Evolutionary conservation across 306 rosid species (phyloP), one percentile per base, ranked within the genome.

Genomic region (Trifolium repens): DNA sequence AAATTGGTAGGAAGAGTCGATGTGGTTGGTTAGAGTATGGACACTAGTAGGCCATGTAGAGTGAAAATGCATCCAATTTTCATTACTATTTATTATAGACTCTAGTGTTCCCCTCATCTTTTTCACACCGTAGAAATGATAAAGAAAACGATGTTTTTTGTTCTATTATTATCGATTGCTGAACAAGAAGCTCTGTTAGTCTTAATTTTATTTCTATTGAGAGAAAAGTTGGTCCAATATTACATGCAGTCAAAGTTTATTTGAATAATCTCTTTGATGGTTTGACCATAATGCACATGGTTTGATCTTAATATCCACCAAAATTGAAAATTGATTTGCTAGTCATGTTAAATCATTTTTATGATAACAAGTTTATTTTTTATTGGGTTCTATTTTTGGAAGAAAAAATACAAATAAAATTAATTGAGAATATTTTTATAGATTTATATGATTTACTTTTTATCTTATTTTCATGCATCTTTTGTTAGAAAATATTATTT

Each of bases 21-120:
- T 34, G 22, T 63, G 15, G 14, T 34, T 40, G 7, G 77, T 27
- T 34, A 34, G 15, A 62, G 39, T 47, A 19, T 74, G 52, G 63
- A 66, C 71, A 65, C 40, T 22, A 50, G 30, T 67, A 62, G 71
- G 78, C 50, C 62, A 62, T 46, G 30, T 47, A 74, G 64, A 64
- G 72, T 47, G 34, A 50, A 8, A 14, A 52, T 64, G 35, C 42
- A 35, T 75, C 64, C 55, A 49, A 19, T 32, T 59, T 73, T 8
- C 11, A n/a, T 11, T 5, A 30, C 46, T 54, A 22, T 62, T 47
- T 32, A 50, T 52, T 49, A 13, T 5, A 34, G 50, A 53, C 44
- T 49, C 4, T 34, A 16, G 22, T 35, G 59, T 70, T 32, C 30
- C 17, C 57, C 8, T 71, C 2, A 3, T 37, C 13, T 10, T 43